Evolutionary conservation across 2,329 filamentous ascomycete genomes (phyloP), one percentile per base, ranked within the genome.

Genomic region (Didymella sp.): DNA sequence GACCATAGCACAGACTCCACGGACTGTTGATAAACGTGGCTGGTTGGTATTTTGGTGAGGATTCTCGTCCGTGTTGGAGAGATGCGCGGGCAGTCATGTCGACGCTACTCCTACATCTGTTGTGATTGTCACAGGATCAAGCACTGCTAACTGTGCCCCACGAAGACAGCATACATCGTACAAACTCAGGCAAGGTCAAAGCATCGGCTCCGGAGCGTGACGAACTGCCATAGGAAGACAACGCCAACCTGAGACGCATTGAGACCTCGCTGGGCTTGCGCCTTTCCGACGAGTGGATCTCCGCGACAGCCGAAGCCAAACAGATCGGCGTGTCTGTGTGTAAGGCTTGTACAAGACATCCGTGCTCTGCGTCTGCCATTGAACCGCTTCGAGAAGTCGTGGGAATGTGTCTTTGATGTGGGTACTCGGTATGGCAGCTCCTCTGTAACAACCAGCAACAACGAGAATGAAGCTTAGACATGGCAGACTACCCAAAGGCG

Each of bases 241-340:
- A 64, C 56, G 67, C 56, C 63, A 60, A 62, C 56, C 59, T 64
- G 64, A 67, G 71, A 76, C 73, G 67, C 63, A 60, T 57, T 52
- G 60, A 73, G 78, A 81, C 81, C 84, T 86, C 84, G 85, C 85
- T 84, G 77, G 72, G 72, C 64, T 67, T 65, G 47, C 73, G 77
- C 79, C 83, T 77, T 86, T 85, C 85, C 70, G 85, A 79, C 85
- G 82, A 86, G 84, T 83, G 81, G 78, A 78, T 77, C 71, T 38
- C 70, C 62, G 71, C 70, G 63, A 65, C 67, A 57, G 68, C 65
- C 59, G 56, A 64, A 63, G 66, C 65, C 58, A 61, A 66, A 64
- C 66, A 72, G 58, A 58, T 51, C 60, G 62, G 60, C 68, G 67
- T 51, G 77, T 77, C 77, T 76, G 82, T 82, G 64, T 78, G 84